Percentiles rank a stretch among this genome's conserved stretches.
These are phyloP conservation scores for Centella asiatica DNA, from an alignment of 129 eudicot species.

Conservation along the genomic window DNA sequence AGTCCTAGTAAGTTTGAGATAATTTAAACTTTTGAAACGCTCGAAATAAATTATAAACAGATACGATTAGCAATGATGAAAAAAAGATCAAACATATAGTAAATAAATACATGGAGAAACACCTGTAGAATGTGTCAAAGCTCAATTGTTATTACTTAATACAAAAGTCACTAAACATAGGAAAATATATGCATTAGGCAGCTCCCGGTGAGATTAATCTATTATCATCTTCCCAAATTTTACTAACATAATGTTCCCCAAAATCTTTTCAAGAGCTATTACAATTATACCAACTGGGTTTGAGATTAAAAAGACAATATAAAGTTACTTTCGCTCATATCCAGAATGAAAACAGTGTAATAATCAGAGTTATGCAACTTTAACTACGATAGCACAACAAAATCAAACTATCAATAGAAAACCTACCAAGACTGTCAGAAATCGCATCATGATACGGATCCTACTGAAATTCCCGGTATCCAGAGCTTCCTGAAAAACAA, in stretches of 20 bases:
- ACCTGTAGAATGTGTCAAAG: background rate
- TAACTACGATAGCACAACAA: background rate
- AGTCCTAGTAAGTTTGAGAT: no score
- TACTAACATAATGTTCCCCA: no score
- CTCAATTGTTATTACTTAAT: background rate
- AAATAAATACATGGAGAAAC: background rate
- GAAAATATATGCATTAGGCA: background rate
- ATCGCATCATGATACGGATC: constrained; percentile 74
- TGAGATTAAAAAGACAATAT: no score
- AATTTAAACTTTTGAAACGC: no score
- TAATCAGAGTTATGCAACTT: no score
- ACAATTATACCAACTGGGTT: no score
- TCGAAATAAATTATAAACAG: no score
- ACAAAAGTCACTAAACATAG: background rate
- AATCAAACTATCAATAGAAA: background rate
- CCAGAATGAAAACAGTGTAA: background rate
- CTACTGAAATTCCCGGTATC: constrained; percentile 60
- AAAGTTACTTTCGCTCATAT: no score
- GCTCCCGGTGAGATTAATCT: no score
- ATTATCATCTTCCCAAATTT: no score
- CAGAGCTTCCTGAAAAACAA: constrained; percentile 53
- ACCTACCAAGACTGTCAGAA: constrained; percentile 84
- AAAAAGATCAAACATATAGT: background rate
- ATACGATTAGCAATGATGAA: no score
- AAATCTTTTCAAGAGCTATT: no score